Evolutionary conservation across 345 rosid genomes (phyloP).

Genomic region (Pistacia vera): DNA sequence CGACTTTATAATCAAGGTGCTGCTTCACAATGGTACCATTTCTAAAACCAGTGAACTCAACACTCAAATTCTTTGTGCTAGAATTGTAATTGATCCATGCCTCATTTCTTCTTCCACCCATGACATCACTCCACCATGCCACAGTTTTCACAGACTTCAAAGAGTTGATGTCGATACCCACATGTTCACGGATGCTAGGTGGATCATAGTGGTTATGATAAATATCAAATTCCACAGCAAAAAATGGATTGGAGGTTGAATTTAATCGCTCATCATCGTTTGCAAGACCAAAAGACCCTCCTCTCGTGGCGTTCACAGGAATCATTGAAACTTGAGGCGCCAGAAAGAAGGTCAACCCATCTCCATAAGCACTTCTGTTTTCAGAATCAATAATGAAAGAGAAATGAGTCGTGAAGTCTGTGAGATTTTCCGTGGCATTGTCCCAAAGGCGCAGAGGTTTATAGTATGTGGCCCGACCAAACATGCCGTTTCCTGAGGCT

Average conservation of each 20-base stretch:
- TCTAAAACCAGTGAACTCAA: constrained; percentile 16
- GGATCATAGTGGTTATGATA: not conserved
- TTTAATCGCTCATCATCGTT: not conserved
- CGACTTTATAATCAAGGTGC: not conserved
- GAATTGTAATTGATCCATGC: constrained; percentile 36
- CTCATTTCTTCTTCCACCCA: constrained; percentile 1
- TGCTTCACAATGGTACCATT: not conserved
- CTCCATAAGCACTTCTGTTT: not conserved
- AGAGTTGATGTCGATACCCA: constrained; percentile 19
- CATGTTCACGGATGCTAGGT: too few species aligned
- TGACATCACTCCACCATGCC: constrained; percentile 4
- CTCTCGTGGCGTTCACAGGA: not conserved
- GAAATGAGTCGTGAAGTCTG: constrained; percentile 30
- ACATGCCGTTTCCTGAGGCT: not conserved
- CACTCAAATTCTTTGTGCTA: constrained; percentile 2
- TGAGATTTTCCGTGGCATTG: constrained; percentile 9
- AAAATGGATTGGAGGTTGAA: not conserved
- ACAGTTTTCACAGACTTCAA: constrained; percentile 13
- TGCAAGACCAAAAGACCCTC: constrained; percentile 18
- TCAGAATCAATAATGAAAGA: constrained; percentile 20
- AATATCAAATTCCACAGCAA: constrained; percentile 30
- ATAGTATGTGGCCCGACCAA: constrained; percentile 19
- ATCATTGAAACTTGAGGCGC: not conserved
- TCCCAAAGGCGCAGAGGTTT: constrained; percentile 30
- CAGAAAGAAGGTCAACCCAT: constrained; percentile 14